Evolutionary conservation across 768 basidiomycete species (phyloP), one percentile per base, ranked within the genome.

Genomic region (Kwoniella botswanensis): DNA sequence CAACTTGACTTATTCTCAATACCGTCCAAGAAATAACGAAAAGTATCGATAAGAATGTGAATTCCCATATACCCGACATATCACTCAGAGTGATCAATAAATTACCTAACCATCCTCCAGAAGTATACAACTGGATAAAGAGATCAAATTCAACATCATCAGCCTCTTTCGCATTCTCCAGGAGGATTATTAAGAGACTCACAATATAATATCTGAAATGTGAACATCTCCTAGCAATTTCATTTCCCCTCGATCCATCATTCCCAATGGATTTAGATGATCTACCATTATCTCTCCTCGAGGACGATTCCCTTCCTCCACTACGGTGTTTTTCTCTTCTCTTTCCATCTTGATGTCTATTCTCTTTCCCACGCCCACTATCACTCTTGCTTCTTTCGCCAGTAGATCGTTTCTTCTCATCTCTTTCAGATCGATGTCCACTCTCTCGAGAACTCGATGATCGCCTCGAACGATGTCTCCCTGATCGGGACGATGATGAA

Each of bases 101-200:
- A 5, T 73, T 59, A 22, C 63, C 67, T 21, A 73, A 53, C 72
- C 72, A 73, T 21, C 72, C 72, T 21, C 72, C 72, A 13, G 72
- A 69, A 18, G 68, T 63, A n/a, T 61, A 62, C 22, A 68, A 50
- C 67, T 68, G 42, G 18, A 12, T 11, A 12, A 11, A 24, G 11
- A 63, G 17, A 53, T 22, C 4, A 42, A 13, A 63, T 1, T 17
- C 26, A 13, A 52, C 12, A 24, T 54, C 41, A 43, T 21, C 18
- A n/a, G 10, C 41, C 43, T 11, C 13, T 24, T 1, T 26, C 17
- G 43, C 18, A 10, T 12, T 15, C 0, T 62, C 5, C 15, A 42
- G 24, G 12, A 56, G 55, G 12, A 13, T 35, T 35, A n/a, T 10
- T 53, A 13, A 13, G 18, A 44, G 41, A 59, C 66, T 60, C 41